Percentiles rank a stretch among this genome's conserved stretches.
Conservation (phyloP, 805 yeast genomes). For the Sugiyamaella lignohabitans region DNA sequence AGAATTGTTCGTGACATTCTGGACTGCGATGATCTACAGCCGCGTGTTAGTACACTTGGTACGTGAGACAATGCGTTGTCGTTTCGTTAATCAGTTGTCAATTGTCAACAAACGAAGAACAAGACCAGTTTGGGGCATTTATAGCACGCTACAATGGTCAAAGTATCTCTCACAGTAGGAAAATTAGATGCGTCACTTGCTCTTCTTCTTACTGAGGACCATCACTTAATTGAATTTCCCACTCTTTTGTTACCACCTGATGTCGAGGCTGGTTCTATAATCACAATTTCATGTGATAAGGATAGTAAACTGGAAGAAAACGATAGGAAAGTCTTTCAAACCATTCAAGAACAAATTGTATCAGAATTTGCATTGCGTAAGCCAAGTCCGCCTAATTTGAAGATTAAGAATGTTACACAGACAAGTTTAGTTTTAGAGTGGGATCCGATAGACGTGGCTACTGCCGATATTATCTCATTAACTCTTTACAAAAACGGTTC, state of each 20-base stretch:
- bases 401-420: constrained; percentile 76
- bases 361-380: constrained; percentile 62
- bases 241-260: constrained; percentile 86
- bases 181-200: constrained; percentile 94
- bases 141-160: too few relatives aligned
- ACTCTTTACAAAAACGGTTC: constrained; percentile 63
- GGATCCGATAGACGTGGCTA: constrained; percentile 81
- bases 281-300: constrained; percentile 75
- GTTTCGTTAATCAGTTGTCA: too few relatives aligned
- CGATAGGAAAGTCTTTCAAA: constrained; percentile 53
- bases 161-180: constrained; percentile 90
- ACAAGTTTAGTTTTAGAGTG: constrained; percentile 93
- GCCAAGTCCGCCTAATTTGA: constrained; percentile 67
- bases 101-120: too few relatives aligned
- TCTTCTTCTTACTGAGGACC: constrained; percentile 79
- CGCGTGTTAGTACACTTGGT: too few relatives aligned
- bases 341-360: constrained; percentile 67
- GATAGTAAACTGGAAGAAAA: constrained; percentile 58
- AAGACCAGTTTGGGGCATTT: too few relatives aligned
- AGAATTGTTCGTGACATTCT: too few relatives aligned
- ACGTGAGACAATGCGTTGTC: too few relatives aligned
- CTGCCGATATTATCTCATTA: constrained; percentile 69
- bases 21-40: too few relatives aligned
- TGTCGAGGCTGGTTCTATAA: constrained; percentile 86
- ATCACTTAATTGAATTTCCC: constrained; percentile 95